Evolutionary conservation across 305 asterid species (phyloP).

Genomic region (Fraxinus nigra): DNA sequence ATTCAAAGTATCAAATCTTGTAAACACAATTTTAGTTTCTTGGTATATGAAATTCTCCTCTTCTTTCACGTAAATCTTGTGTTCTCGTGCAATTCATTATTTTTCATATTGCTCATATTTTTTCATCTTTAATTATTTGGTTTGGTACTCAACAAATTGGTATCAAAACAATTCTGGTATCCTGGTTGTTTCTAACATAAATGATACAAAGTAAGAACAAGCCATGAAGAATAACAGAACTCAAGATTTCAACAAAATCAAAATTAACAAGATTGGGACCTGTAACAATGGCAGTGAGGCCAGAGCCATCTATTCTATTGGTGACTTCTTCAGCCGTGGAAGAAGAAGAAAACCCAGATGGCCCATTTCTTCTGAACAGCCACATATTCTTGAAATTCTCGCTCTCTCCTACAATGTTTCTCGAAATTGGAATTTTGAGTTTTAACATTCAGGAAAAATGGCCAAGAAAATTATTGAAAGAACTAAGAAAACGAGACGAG

Average conservation of each 20-base stretch:
- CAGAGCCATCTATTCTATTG: conserved; percentile 64
- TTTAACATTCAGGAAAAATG: neutral
- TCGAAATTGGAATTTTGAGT: neutral
- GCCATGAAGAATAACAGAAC: neutral
- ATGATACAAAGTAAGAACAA: neutral
- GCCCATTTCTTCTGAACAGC: conserved; percentile 41
- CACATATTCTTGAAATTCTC: conserved; percentile 36
- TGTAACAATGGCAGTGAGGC: conserved; percentile 85
- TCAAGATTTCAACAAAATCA: neutral
- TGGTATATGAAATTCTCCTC: neutral
- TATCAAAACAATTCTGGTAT: neutral
- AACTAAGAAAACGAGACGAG: neutral
- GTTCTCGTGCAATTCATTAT: neutral
- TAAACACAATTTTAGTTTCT: no score
- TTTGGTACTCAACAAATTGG: neutral
- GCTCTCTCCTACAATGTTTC: neutral
- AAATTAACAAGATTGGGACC: conserved; percentile 29
- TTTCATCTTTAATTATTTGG: neutral
- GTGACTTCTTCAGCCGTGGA: conserved; percentile 83
- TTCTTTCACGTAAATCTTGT: neutral
- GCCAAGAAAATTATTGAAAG: neutral
- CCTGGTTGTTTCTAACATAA: neutral
- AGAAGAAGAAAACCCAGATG: conserved; percentile 64
- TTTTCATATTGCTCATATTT: neutral
- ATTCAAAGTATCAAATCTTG: neutral